Evolutionary conservation across 495 filamentous ascomycete genomes (phyloP).

Genomic region (Neurospora terricola): DNA sequence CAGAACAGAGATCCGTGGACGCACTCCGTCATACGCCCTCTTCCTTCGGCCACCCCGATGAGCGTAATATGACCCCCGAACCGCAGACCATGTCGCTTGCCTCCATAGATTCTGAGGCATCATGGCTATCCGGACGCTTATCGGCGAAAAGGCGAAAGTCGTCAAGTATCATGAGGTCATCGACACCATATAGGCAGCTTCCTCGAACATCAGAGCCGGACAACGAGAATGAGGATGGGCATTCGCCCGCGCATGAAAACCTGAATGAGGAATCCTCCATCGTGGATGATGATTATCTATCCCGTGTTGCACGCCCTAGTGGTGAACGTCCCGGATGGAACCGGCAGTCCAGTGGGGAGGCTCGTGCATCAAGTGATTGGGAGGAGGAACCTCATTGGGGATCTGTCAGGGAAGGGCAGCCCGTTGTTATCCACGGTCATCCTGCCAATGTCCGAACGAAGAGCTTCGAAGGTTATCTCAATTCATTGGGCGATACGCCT

Average conservation of each 20-base stretch:
- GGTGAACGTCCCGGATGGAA: conserved; percentile 42
- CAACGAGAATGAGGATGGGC: conserved; percentile 10
- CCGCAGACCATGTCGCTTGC: conserved; percentile 56
- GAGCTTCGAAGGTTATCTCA: conserved; percentile 56
- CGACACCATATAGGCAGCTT: conserved; percentile 25
- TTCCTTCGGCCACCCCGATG: conserved; percentile 31
- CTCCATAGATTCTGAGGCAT: conserved; percentile 83
- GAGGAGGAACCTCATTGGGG: conserved; percentile 37
- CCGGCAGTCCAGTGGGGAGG: conserved; percentile 36
- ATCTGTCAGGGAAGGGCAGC: conserved; percentile 27
- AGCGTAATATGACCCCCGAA: conserved; percentile 32
- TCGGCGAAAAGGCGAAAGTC: conserved; percentile 30
- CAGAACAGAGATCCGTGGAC: conserved; percentile 32
- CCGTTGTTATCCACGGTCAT: conserved; percentile 27
- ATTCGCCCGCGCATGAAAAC: conserved; percentile 5
- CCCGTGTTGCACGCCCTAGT: conserved; percentile 42
- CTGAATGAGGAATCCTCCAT: conserved; percentile 51
- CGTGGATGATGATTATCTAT: conserved; percentile 55
- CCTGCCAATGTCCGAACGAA: conserved; percentile 20
- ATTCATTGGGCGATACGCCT: conserved; percentile 29
- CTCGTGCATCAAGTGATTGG: conserved; percentile 37
- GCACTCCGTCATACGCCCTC: conserved; percentile 34
- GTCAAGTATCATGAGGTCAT: conserved; percentile 21
- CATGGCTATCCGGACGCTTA: conserved; percentile 71
- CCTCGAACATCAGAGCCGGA: conserved; percentile 29